phyloP scores from a whole-genome alignment of 2,329 filamentous ascomycete species.

The Berkeleyomyces rouxiae region DNA sequence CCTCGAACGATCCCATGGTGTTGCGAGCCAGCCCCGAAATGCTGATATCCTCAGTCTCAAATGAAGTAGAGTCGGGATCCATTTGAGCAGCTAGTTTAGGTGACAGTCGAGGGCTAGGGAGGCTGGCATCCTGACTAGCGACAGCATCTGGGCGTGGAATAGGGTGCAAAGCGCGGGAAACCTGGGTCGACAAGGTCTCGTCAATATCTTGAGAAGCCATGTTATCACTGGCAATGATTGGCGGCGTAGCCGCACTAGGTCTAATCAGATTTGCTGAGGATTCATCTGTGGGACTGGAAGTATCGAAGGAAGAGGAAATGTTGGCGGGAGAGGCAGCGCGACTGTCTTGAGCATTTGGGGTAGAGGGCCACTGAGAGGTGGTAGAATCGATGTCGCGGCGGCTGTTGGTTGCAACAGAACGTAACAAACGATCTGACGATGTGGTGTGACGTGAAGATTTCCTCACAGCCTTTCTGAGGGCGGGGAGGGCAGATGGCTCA shows the following conservation, averaged over 20 bases:
- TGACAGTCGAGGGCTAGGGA: slow-evolving; percentile 87
- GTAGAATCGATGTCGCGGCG: not conserved
- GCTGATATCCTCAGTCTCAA: slow-evolving; percentile 25
- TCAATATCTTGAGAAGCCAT: slow-evolving; percentile 37
- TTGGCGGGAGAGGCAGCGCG: slow-evolving; percentile 3
- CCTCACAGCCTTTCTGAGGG: not conserved
- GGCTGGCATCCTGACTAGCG: slow-evolving; percentile 60
- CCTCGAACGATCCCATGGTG: not conserved
- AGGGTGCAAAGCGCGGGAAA: not conserved
- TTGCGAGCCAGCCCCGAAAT: slow-evolving; percentile 13
- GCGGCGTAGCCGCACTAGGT: slow-evolving; percentile 54
- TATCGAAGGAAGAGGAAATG: slow-evolving; percentile 27
- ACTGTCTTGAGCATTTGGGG: not conserved
- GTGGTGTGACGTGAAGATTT: slow-evolving; percentile 4
- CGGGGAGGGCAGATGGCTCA: not conserved
- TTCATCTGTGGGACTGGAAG: slow-evolving; percentile 35
- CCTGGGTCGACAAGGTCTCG: slow-evolving; percentile 31
- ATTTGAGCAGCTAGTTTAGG: slow-evolving; percentile 59
- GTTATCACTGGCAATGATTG: slow-evolving; percentile 32
- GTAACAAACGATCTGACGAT: slow-evolving; percentile 5
- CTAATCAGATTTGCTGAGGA: slow-evolving; percentile 44
- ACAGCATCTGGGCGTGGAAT: not conserved
- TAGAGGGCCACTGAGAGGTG: slow-evolving; percentile 4
- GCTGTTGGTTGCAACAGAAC: not conserved
- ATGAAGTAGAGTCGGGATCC: slow-evolving; percentile 29